A percentile compares a stretch with the other conserved stretches of the same genome.
Evolutionary conservation across 1,284 basidiomycete species (phyloP).

Genomic region (Austroboletus rostrupii): DNA sequence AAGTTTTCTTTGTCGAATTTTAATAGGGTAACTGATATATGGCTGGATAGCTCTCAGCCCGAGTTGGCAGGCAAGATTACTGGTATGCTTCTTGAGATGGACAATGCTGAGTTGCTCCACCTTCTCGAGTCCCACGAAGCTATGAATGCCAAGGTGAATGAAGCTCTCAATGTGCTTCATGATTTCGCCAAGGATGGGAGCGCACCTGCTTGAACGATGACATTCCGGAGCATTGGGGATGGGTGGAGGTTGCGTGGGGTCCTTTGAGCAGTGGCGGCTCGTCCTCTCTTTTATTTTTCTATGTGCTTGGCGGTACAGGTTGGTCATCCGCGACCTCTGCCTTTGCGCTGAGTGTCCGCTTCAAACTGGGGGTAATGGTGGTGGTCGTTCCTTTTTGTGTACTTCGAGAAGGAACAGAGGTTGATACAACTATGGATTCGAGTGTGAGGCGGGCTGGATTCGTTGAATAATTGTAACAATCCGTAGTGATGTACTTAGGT

Average conservation of each 20-base stretch:
- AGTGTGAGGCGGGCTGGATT: neutral
- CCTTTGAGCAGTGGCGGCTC: conserved; percentile 30
- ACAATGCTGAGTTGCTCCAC: conserved; percentile 85
- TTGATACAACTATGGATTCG: conserved; percentile 36
- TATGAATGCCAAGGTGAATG: conserved; percentile 83
- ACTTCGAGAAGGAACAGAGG: conserved; percentile 58
- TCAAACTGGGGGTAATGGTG: conserved; percentile 36
- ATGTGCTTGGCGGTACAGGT: conserved; percentile 21
- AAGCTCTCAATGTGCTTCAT: conserved; percentile 79
- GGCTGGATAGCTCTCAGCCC: conserved; percentile 55
- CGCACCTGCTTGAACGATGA: neutral
- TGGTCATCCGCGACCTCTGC: conserved; percentile 37
- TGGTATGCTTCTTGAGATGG: conserved; percentile 97
- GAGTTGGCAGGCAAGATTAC: conserved; percentile 97
- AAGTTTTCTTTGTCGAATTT: conserved; percentile 34
- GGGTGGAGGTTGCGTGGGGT: conserved; percentile 13
- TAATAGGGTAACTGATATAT: conserved; percentile 11
- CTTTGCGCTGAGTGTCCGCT: conserved; percentile 30
- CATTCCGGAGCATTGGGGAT: neutral
- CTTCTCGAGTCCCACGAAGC: conserved; percentile 79
- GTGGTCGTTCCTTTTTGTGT: conserved; percentile 59
- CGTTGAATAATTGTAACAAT: too few species aligned
- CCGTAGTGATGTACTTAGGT: too few species aligned
- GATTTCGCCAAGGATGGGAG: conserved; percentile 66
- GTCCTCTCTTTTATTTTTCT: conserved; percentile 29